phyloP scores from a whole-genome alignment of 371 early-diverging fungal species.

The Sporodiniella umbellata region DNA sequence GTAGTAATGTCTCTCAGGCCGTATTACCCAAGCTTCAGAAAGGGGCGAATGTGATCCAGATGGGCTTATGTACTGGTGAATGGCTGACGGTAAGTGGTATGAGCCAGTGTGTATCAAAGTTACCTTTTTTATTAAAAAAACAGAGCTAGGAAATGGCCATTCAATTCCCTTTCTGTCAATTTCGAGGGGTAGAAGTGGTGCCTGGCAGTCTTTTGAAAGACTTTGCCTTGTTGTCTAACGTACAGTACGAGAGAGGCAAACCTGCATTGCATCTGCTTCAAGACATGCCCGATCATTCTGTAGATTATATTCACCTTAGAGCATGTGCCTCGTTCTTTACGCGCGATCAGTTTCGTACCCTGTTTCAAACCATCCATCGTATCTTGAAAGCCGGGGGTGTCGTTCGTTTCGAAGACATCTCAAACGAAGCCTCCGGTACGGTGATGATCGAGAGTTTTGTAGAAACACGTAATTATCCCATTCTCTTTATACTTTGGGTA shows the following conservation, averaged over 20 bases:
- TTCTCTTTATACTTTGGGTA: background rate
- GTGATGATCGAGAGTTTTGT: slow-evolving; percentile 40
- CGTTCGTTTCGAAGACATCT: slow-evolving; percentile 32
- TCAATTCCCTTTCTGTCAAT: slow-evolving; percentile 31
- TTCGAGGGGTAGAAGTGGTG: slow-evolving; percentile 20
- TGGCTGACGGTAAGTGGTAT: slow-evolving; percentile 22
- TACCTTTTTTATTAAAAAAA: too few relatives aligned
- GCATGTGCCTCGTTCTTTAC: slow-evolving; percentile 14
- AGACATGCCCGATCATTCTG: slow-evolving; percentile 15
- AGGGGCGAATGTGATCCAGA: slow-evolving; percentile 19
- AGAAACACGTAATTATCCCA: slow-evolving; percentile 27
- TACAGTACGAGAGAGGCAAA: slow-evolving; percentile 8
- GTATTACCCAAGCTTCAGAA: slow-evolving; percentile 16
- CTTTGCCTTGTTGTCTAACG: slow-evolving; percentile 25
- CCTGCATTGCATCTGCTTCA: background rate
- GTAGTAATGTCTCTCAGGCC: slow-evolving; percentile 18
- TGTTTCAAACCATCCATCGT: slow-evolving; percentile 22
- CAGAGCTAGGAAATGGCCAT: slow-evolving; percentile 34
- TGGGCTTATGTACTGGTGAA: slow-evolving; percentile 15
- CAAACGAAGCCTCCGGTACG: slow-evolving; percentile 29
- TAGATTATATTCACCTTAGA: slow-evolving; percentile 32
- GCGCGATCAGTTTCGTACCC: slow-evolving; percentile 6
- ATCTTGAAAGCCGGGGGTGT: slow-evolving; percentile 35
- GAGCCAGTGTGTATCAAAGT: background rate
- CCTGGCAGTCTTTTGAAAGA: slow-evolving; percentile 13